These are phyloP conservation scores for Schwanniomyces pseudopolymorphus DNA, from an alignment of 805 yeast genomes.

Conservation along the genomic window DNA sequence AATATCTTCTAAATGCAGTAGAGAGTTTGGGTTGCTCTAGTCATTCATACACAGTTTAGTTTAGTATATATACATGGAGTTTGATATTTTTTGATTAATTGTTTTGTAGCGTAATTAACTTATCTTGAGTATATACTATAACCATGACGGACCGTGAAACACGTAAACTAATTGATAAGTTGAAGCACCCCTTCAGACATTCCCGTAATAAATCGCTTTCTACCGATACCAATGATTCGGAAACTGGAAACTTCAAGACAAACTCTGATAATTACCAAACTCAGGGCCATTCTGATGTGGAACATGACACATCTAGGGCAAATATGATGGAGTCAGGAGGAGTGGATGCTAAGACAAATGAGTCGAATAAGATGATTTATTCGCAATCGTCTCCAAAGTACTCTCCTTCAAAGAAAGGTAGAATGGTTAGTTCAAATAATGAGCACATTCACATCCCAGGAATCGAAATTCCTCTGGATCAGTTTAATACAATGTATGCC, in stretches of 20 bases:
- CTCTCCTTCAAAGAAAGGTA: not conserved
- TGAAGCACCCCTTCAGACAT: constrained; percentile 21
- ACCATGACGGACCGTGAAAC: constrained; percentile 12
- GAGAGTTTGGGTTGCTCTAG: not conserved
- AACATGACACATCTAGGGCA: not conserved
- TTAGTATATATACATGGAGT: not conserved
- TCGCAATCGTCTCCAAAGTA: not conserved
- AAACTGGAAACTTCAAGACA: not conserved
- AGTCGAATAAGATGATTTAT: not conserved
- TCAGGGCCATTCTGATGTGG: not conserved
- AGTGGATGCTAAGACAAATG: not conserved
- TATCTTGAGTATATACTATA: not conserved
- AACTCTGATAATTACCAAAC: not conserved
- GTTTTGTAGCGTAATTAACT: not conserved
- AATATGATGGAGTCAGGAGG: not conserved
- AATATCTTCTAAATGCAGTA: not conserved
- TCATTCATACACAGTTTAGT: not conserved
- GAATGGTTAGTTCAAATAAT: not conserved
- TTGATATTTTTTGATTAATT: not conserved
- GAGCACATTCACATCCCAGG: not conserved
- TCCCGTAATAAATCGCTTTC: constrained; percentile 4
- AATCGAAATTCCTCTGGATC: not conserved
- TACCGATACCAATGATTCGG: not conserved
- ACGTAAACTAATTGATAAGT: constrained; percentile 17
- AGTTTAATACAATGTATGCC: not conserved